Percentiles rank a stretch among this genome's conserved stretches.
phyloP scores from a whole-genome alignment of 169 alveolate genomes.

The Eimeria acervulina region DNA sequence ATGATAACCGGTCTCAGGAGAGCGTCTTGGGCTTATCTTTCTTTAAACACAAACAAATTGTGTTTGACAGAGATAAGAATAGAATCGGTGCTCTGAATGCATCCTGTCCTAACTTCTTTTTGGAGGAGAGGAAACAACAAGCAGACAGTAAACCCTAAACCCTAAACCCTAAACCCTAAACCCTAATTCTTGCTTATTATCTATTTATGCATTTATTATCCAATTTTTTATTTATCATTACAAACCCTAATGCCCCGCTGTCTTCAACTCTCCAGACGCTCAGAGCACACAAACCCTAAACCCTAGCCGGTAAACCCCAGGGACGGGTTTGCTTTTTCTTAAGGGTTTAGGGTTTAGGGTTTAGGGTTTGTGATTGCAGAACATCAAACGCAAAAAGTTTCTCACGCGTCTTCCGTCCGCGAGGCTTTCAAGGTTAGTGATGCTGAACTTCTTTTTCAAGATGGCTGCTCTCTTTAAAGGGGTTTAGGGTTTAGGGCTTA shows the following conservation, averaged over 20 bases:
- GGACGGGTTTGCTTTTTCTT: neutral
- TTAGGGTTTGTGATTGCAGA: no score
- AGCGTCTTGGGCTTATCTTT: slow-evolving; percentile 88
- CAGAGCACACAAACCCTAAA: neutral
- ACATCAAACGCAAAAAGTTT: neutral
- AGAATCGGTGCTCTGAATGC: slow-evolving; percentile 84
- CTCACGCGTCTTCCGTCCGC: no score
- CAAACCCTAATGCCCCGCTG: no score
- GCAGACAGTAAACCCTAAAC: neutral
- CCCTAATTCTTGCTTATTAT: no score
- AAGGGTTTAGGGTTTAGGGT: neutral
- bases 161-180: slow-evolving; percentile 41
- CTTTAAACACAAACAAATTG: slow-evolving; percentile 87
- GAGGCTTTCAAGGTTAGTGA: no score
- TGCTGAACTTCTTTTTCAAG: no score
- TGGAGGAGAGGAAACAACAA: slow-evolving; percentile 7
- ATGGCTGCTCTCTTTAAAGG: no score
- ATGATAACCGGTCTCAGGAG: slow-evolving; percentile 51
- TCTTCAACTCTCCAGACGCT: no score
- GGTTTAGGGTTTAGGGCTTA: neutral
- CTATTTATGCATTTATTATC: no score
- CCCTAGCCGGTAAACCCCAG: neutral
- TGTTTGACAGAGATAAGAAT: slow-evolving; percentile 86
- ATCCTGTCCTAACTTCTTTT: slow-evolving; percentile 52
- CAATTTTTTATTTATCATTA: no score